Evolutionary conservation across 2,329 filamentous ascomycete species (phyloP).

Genomic region (Colletotrichum brevisporum): DNA sequence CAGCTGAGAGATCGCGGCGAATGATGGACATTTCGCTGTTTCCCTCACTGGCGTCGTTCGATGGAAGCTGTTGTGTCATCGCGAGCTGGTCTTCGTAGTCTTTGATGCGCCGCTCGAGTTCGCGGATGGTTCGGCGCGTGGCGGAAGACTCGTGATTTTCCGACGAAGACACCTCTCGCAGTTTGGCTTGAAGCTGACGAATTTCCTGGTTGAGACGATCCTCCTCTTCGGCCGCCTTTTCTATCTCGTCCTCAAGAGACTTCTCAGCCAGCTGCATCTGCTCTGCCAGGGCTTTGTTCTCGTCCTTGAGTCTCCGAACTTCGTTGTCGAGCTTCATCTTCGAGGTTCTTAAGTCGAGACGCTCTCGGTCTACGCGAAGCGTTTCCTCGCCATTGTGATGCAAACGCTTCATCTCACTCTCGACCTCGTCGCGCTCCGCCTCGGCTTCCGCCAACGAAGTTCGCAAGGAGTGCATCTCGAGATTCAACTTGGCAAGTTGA

Average conservation of each 20-base stretch:
- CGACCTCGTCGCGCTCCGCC: constrained; percentile 77
- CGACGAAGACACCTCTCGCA: constrained; percentile 60
- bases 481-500: constrained; percentile 70
- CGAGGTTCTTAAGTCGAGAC: constrained; percentile 76
- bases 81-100: constrained; percentile 65
- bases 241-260: constrained; percentile 76
- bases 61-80: constrained; percentile 48
- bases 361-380: constrained; percentile 76
- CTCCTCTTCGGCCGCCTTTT: constrained; percentile 76
- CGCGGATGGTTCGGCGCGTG: constrained; percentile 73
- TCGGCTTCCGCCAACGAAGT: constrained; percentile 70
- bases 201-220: constrained; percentile 71
- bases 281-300: constrained; percentile 70
- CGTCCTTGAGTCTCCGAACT: constrained; percentile 74
- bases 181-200: constrained; percentile 62
- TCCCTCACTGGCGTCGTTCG: constrained; percentile 56
- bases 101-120: constrained; percentile 74
- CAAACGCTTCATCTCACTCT: constrained; percentile 70
- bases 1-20: constrained; percentile 73
- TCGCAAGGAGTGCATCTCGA: constrained; percentile 72
- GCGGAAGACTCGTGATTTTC: constrained; percentile 69
- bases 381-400: constrained; percentile 71
- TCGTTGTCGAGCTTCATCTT: constrained; percentile 79
- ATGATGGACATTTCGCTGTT: constrained; percentile 71
- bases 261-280: constrained; percentile 72